Base-by-base conservation (phyloP, 495 filamentous ascomycete species). In the Alectoria sarmentosa region DNA sequence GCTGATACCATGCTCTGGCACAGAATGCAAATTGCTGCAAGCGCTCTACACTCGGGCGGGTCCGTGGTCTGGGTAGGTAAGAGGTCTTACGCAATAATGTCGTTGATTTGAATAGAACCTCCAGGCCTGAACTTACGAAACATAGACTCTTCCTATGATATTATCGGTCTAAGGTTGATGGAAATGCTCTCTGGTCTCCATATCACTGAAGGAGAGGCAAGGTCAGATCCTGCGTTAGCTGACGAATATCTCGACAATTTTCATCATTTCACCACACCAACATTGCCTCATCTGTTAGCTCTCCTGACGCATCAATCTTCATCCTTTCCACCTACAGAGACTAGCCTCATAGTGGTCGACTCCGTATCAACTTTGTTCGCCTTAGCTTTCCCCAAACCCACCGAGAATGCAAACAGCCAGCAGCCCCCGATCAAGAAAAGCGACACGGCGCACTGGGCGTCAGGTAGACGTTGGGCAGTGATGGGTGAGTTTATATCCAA, bases 21-120 rank as follows among this genome's bases (percentile, higher is more conserved):
- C 66, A 93, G 89, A 38, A 78, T 93, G 68, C 91, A 87, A 72
- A 76, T 87, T 38, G 79, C 86, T 46, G 81, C 82, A n/a, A 83
- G 81, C 70, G 83, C 85, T 61, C 76, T 96, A 26, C 68, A 76
- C 48, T 79, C 79, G 58, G 85, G 88, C 42, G 73, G 81, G 26
- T 77, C 80, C 52, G 91, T 95, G 14, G 80, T 92, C 37, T 97
- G 92, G 92, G 86, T 96, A 76, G 91, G 91, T 94, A 76, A 72
- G 85, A 82, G 70, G 56, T 49, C 63, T 62, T 61, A 32, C 8
- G 19, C 56, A 23, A 36, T 32, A 14, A 2, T 58, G 9, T 39
- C 34, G 2, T 28, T 30, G 5, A 17, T 54, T 15, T 41, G 37
- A 8, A n/a, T 19, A 48, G 13, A 36, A 30, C 13, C 8, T 59